Evolutionary conservation across 495 filamentous ascomycete species (phyloP).

Genomic region (Talaromyces proteolyticus): DNA sequence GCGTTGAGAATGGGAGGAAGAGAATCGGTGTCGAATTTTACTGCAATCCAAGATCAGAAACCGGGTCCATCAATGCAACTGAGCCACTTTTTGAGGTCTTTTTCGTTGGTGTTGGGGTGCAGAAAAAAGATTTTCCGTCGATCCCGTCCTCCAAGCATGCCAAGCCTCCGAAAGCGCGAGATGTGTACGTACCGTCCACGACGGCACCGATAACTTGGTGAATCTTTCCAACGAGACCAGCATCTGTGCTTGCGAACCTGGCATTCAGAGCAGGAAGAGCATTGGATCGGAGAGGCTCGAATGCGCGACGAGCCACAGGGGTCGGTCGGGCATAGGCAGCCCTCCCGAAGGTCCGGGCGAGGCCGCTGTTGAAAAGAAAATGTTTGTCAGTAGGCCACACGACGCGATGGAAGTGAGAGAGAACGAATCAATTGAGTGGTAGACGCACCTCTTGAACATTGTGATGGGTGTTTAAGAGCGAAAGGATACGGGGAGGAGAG

Average conservation of each 20-base stretch:
- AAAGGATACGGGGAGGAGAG: constrained; percentile 24
- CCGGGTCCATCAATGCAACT: constrained; percentile 12
- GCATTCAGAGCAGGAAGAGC: constrained; percentile 55
- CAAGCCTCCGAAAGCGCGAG: constrained; percentile 15
- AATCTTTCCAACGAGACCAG: constrained; percentile 69
- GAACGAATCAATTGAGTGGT: constrained; percentile 7
- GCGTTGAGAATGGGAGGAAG: constrained; percentile 98
- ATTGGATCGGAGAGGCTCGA: constrained; percentile 56
- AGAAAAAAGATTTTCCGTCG: constrained; percentile 38
- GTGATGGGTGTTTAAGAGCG: constrained; percentile 51
- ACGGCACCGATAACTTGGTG: constrained; percentile 77
- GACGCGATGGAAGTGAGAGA: constrained; percentile 45
- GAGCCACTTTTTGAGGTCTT: constrained; percentile 28
- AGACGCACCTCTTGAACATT: constrained; percentile 85
- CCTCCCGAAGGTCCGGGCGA: constrained; percentile 73
- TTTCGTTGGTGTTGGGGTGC: constrained; percentile 24
- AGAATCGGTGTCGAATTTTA: constrained; percentile 93
- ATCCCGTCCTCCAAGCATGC: background rate
- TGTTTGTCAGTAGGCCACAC: constrained; percentile 22
- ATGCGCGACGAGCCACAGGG: constrained; percentile 59
- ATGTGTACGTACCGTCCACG: constrained; percentile 54
- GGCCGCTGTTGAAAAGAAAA: constrained; percentile 51
- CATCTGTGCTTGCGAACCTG: constrained; percentile 65
- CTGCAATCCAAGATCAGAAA: constrained; percentile 27
- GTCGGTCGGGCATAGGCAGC: constrained; percentile 67